Evolutionary conservation across 2,329 filamentous ascomycete genomes (phyloP).

Genomic region (Diaporthe eres): DNA sequence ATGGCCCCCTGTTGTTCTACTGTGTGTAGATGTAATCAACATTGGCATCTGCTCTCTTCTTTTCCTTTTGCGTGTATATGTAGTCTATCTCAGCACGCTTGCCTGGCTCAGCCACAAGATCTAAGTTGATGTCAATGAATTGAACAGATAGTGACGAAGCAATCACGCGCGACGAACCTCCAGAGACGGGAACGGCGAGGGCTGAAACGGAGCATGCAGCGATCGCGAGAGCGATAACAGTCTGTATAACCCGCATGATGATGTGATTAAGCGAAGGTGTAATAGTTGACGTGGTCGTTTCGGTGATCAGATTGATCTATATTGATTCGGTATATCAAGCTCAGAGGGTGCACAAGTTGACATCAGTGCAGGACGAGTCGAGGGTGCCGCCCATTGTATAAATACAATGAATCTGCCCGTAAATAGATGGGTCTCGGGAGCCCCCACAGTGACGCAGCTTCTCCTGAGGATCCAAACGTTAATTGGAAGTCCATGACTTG

Average conservation of each 20-base stretch:
- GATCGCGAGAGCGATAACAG: neutral
- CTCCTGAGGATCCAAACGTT: neutral
- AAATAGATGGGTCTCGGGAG: neutral
- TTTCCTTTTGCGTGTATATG: neutral
- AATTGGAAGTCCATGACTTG: neutral
- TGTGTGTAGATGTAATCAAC: neutral
- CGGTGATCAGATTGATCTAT: neutral
- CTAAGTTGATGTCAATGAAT: neutral
- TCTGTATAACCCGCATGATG: neutral
- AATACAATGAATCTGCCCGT: neutral
- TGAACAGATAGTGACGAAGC: neutral
- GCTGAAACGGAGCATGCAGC: neutral
- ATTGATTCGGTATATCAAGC: neutral
- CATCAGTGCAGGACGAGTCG: neutral
- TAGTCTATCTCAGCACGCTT: slow-evolving; percentile 1
- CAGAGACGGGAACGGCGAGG: neutral
- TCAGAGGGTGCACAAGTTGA: too few species aligned
- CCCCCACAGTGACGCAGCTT: neutral
- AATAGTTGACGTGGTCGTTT: too few species aligned
- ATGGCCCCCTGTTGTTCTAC: neutral
- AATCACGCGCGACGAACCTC: neutral
- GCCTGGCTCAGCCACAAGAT: neutral
- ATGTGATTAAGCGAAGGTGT: neutral
- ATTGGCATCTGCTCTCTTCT: neutral
- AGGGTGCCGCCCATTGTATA: neutral